Conservation (phyloP, 2,329 filamentous ascomycete genomes). For the Aspergillus caelatus region DNA sequence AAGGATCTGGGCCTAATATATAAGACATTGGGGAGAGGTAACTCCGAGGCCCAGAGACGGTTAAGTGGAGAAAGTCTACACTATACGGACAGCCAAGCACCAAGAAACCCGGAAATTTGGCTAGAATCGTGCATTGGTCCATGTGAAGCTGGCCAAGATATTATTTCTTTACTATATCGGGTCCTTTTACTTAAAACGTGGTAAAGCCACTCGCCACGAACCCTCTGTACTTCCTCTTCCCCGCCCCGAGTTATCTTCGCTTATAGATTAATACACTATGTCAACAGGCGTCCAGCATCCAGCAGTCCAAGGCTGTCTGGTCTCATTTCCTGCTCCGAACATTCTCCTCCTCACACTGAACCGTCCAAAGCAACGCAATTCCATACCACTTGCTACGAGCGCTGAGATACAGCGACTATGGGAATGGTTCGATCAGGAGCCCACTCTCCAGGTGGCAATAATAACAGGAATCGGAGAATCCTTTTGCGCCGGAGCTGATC, state of each 20-base stretch:
- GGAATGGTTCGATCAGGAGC: slow-evolving; percentile 66
- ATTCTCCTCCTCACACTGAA: slow-evolving; percentile 48
- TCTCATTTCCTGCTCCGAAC: slow-evolving; percentile 46
- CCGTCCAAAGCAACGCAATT: slow-evolving; percentile 45
- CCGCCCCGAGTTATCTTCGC: not conserved
- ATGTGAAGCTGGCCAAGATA: not conserved
- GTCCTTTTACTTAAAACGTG: slow-evolving; percentile 4
- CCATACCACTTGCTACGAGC: slow-evolving; percentile 45
- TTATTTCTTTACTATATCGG: not conserved
- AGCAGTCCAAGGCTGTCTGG: slow-evolving; percentile 29
- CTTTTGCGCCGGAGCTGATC: slow-evolving; percentile 70
- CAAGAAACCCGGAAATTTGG: not conserved
- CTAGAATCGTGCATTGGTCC: not conserved
- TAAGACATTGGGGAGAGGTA: not conserved
- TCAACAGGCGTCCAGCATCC: slow-evolving; percentile 12
- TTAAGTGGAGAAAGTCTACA: not conserved
- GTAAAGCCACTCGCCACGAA: not conserved
- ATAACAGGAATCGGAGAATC: slow-evolving; percentile 65
- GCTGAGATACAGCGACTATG: slow-evolving; percentile 52
- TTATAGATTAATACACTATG: not conserved
- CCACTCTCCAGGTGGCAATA: slow-evolving; percentile 62
- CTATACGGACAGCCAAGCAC: not conserved
- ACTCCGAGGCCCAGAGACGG: not conserved
- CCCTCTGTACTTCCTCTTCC: not conserved
- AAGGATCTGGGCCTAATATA: not conserved